Evolutionary conservation across 805 yeast genomes (phyloP).

Genomic region (Kodamaea sagamina): DNA sequence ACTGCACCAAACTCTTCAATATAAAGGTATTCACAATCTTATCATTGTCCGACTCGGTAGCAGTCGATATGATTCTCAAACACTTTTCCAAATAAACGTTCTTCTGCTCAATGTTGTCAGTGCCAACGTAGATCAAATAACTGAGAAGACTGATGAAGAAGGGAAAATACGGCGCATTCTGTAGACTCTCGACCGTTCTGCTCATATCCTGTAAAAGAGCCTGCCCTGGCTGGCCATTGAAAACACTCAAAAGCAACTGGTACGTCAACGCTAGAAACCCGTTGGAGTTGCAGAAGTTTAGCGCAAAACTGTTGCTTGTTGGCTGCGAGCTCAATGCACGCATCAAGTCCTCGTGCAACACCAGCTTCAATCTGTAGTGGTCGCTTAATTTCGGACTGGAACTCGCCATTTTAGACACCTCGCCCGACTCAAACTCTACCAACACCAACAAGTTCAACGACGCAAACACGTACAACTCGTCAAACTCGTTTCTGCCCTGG

Average conservation of each 20-base stretch:
- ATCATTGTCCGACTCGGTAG: slow-evolving; percentile 21
- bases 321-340: slow-evolving; percentile 16
- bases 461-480: slow-evolving; percentile 32
- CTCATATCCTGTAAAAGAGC: slow-evolving; percentile 8
- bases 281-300: slow-evolving; percentile 20
- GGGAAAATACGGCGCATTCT: slow-evolving; percentile 15
- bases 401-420: slow-evolving; percentile 7
- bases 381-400: slow-evolving; percentile 8
- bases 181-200: slow-evolving; percentile 1
- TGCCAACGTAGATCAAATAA: slow-evolving; percentile 18
- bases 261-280: slow-evolving; percentile 19
- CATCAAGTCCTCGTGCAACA: slow-evolving; percentile 19
- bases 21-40: slow-evolving; percentile 23
- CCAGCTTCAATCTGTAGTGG: slow-evolving; percentile 15
- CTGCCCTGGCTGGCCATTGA: slow-evolving; percentile 8
- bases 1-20: slow-evolving; percentile 18
- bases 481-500: slow-evolving; percentile 21
- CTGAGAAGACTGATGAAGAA: slow-evolving; percentile 20
- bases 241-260: slow-evolving; percentile 16
- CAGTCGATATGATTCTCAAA: slow-evolving; percentile 15
- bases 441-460: slow-evolving; percentile 31
- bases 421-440: slow-evolving; percentile 24
- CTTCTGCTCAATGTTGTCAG: slow-evolving; percentile 19
- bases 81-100: slow-evolving; percentile 19
- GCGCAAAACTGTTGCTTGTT: slow-evolving; percentile 21